These are phyloP conservation scores for Microbotryum lychnidis-dioicae DNA, from an alignment of 1,284 basidiomycete species.

Conservation along the genomic window DNA sequence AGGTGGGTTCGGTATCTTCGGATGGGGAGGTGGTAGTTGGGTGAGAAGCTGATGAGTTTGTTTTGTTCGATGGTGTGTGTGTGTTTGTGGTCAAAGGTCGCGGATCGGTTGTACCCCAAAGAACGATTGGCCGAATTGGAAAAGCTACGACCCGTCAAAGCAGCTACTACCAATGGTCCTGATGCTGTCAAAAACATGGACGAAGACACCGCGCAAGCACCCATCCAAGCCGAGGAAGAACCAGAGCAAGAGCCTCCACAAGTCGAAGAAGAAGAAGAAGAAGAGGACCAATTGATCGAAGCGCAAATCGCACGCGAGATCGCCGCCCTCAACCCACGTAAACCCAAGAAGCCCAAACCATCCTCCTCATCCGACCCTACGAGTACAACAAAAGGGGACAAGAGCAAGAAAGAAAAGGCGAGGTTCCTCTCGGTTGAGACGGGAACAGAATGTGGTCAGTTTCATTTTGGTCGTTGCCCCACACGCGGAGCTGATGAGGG, in stretches of 20 bases:
- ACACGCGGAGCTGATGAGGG: neutral
- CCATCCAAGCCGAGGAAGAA: neutral
- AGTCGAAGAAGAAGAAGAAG: neutral
- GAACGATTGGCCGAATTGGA: constrained; percentile 13
- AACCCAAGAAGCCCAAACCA: neutral
- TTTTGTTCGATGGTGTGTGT: neutral
- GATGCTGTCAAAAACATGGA: neutral
- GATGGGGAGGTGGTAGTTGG: too few species aligned
- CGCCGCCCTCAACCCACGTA: constrained; percentile 10
- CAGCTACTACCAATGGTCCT: neutral
- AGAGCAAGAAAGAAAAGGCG: constrained; percentile 10
- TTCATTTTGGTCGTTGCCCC: neutral
- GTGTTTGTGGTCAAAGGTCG: constrained; percentile 9
- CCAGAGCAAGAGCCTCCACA: neutral
- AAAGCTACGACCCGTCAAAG: neutral
- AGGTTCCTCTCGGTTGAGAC: constrained; percentile 26
- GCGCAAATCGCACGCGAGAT: constrained; percentile 20
- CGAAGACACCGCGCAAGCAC: neutral
- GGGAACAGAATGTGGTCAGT: constrained; percentile 27
- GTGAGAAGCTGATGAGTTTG: neutral
- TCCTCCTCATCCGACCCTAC: neutral
- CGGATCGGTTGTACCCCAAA: constrained; percentile 22
- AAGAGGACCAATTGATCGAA: constrained; percentile 23
- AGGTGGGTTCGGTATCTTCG: constrained; percentile 4
- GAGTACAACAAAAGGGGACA: neutral